Conservation (phyloP, 176 grass and related monocot species). For the sorghum (Sorghum bicolor) region Sorghum_bicolor_NCBIv3 NC_012877.2:901001-901500, state of each 20-base stretch:
- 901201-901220: constrained; percentile 85
- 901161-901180: constrained; percentile 94
- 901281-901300: neutral
- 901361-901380: constrained; percentile 89
- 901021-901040: constrained; percentile 88
- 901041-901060: constrained; percentile 91
- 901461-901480: neutral
- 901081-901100: neutral
- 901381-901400: constrained; percentile 73
- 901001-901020: constrained; percentile 63
- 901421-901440: constrained; percentile 33
- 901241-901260: constrained; percentile 86
- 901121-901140: neutral
- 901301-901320: neutral
- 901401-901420: constrained; percentile 58
- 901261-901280: constrained; percentile 17
- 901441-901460: constrained; percentile 20
- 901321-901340: neutral
- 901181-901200: constrained; percentile 71
- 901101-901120: neutral
- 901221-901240: constrained; percentile 91
- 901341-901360: constrained; percentile 64
- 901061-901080: neutral
- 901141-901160: neutral
- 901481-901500: neutral